Percentiles rank a stretch among this genome's conserved stretches.
Evolutionary conservation across 2,329 filamentous ascomycete species (phyloP).

Genomic region (Shiraia sp.): DNA sequence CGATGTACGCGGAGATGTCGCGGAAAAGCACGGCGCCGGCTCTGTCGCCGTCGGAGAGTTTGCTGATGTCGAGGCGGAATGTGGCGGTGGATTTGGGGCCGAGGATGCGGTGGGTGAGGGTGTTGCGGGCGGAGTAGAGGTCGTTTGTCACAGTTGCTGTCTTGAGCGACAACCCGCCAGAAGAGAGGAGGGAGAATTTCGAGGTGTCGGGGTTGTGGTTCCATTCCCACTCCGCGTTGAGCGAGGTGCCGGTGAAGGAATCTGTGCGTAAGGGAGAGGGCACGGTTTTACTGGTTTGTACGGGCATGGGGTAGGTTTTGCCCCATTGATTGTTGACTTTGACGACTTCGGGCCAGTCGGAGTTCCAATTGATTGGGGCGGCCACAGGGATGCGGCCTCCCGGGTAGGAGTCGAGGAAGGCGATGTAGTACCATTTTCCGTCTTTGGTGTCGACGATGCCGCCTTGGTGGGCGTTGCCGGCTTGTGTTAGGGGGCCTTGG

Average conservation of each 20-base stretch:
- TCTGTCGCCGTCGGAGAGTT: constrained; percentile 57
- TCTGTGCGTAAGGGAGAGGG: constrained; percentile 49
- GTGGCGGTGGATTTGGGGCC: constrained; percentile 53
- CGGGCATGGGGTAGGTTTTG: constrained; percentile 46
- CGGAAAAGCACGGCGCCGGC: constrained; percentile 59
- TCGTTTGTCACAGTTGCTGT: constrained; percentile 59
- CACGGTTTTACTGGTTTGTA: constrained; percentile 35
- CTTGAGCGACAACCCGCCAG: constrained; percentile 49
- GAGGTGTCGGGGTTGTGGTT: constrained; percentile 63
- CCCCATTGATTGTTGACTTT: constrained; percentile 55
- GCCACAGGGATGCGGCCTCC: constrained; percentile 61
- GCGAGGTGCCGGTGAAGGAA: constrained; percentile 48
- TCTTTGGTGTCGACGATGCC: constrained; percentile 57
- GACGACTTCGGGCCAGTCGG: constrained; percentile 55
- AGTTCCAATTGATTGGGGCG: constrained; percentile 58
- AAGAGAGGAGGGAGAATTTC: constrained; percentile 51
- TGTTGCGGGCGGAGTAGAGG: constrained; percentile 50
- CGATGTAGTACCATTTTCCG: constrained; percentile 63
- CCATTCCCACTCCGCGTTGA: constrained; percentile 61
- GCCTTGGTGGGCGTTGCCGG: constrained; percentile 59
- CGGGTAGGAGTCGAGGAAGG: constrained; percentile 61
- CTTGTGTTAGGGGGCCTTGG: constrained; percentile 49
- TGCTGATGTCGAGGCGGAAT: constrained; percentile 53
- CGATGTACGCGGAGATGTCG: constrained; percentile 59
- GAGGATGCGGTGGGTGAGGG: constrained; percentile 48